A percentile compares a stretch with the other conserved stretches of the same genome.
phyloP scores from a whole-genome alignment of 176 grass and related monocot species.

The Paspalum notatum region DNA sequence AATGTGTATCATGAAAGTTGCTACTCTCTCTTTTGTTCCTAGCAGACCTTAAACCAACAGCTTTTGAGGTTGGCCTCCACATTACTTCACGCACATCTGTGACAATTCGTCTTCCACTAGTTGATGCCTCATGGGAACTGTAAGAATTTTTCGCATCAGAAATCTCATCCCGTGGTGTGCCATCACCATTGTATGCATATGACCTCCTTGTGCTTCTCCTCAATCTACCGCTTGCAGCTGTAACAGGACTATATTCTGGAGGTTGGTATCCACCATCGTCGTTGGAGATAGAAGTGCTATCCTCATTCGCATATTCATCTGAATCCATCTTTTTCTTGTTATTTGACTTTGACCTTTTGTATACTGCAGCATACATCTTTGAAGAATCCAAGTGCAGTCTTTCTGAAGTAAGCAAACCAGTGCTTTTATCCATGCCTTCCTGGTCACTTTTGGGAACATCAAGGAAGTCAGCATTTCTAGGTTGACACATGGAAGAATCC shows the following conservation, averaged over 20 bases:
- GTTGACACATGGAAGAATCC: conserved; percentile 49
- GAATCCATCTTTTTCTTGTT: conserved; percentile 60
- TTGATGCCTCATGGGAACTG: conserved; percentile 69
- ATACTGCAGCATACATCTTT: conserved; percentile 64
- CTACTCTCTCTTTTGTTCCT: conserved; percentile 80
- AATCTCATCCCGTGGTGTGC: conserved; percentile 32
- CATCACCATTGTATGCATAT: conserved; percentile 40
- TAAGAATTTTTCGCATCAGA: conserved; percentile 55
- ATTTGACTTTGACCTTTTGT: conserved; percentile 71
- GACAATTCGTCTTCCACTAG: conserved; percentile 63
- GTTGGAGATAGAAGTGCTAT: conserved; percentile 74
- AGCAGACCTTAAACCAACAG: conserved; percentile 74
- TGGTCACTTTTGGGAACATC: conserved; percentile 42
- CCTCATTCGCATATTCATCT: conserved; percentile 57
- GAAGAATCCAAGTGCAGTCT: conserved; percentile 47
- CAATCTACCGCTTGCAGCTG: conserved; percentile 48
- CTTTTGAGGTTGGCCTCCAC: conserved; percentile 64
- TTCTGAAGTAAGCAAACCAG: conserved; percentile 43
- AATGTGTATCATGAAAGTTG: conserved; percentile 52
- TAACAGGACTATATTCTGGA: conserved; percentile 53
- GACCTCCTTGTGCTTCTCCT: conserved; percentile 58
- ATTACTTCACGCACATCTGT: conserved; percentile 41
- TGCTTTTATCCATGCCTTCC: conserved; percentile 41
- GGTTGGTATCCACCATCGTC: conserved; percentile 62
- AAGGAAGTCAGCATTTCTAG: conserved; percentile 30